Conservation (phyloP, 208 protist species). For the Acanthamoeba divionensis region DNA sequence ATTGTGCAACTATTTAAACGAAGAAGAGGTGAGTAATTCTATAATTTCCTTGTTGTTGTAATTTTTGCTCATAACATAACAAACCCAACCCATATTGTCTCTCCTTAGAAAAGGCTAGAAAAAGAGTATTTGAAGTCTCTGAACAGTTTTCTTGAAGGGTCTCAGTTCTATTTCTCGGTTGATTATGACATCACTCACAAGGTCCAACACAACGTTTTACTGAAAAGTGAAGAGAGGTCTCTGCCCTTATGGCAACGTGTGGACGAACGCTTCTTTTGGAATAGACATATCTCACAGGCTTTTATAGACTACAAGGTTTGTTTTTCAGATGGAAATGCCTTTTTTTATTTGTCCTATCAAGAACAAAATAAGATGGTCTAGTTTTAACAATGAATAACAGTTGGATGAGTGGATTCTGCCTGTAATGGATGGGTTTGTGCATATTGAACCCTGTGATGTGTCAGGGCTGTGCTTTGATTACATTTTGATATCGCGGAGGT, state of each 20-base stretch:
- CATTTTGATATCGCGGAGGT: slow-evolving; percentile 17
- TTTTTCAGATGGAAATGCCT: too few relatives aligned
- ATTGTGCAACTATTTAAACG: neutral
- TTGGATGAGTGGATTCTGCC: slow-evolving; percentile 64
- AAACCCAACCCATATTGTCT: too few relatives aligned
- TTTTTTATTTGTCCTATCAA: neutral
- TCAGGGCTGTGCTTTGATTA: slow-evolving; percentile 13
- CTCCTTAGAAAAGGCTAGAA: slow-evolving; percentile 8
- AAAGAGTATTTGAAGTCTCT: slow-evolving; percentile 24
- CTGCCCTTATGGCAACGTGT: slow-evolving; percentile 33
- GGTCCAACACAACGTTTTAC: neutral
- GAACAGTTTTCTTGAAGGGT: slow-evolving; percentile 18
- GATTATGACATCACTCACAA: slow-evolving; percentile 45
- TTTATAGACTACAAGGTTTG: slow-evolving; percentile 52
- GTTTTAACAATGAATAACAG: neutral
- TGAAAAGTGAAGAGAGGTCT: neutral
- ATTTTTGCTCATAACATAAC: neutral
- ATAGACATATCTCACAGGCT: slow-evolving; percentile 41
- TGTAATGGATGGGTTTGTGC: slow-evolving; percentile 68
- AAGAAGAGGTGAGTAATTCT: slow-evolving; percentile 20
- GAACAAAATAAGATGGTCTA: neutral
- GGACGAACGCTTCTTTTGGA: slow-evolving; percentile 76
- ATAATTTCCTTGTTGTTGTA: neutral
- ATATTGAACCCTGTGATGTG: slow-evolving; percentile 30
- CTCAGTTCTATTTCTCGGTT: slow-evolving; percentile 43